phyloP scores from a whole-genome alignment of 768 basidiomycete species.

The Porpolomopsis calyptriformis region DNA sequence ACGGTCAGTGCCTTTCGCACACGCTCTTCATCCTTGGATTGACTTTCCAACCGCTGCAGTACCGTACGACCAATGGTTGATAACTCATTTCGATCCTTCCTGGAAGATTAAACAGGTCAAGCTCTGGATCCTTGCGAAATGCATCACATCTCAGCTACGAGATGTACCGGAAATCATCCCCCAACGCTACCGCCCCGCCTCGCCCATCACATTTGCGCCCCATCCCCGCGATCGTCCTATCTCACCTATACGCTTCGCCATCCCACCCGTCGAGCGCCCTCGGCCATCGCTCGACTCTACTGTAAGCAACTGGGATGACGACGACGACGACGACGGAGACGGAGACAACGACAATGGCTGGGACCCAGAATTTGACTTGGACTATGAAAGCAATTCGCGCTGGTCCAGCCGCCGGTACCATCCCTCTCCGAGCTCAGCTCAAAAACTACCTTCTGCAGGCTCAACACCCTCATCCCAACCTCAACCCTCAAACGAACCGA shows the following conservation, averaged over 20 bases:
- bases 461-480: background rate
- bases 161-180: slow-evolving; percentile 1
- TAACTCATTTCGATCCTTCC: slow-evolving; percentile 51
- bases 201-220: slow-evolving; percentile 62
- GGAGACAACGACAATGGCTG: slow-evolving; percentile 6
- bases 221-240: slow-evolving; percentile 29
- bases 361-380: background rate
- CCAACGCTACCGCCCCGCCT: slow-evolving; percentile 34
- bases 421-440: background rate
- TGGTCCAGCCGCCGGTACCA: background rate
- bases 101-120: slow-evolving; percentile 59
- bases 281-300: background rate
- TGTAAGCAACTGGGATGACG: background rate
- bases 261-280: background rate
- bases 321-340: slow-evolving; percentile 8
- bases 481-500: background rate
- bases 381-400: background rate
- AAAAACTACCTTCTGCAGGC: background rate
- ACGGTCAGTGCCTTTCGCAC: background rate
- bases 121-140: slow-evolving; percentile 49
- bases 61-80: slow-evolving; percentile 66
- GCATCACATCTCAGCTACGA: slow-evolving; percentile 23
- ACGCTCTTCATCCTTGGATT: background rate
- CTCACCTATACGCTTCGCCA: slow-evolving; percentile 36
- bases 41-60: slow-evolving; percentile 28